phyloP scores from a whole-genome alignment of 2,329 filamentous ascomycete genomes.

The Diaporthe citriasiana region DNA sequence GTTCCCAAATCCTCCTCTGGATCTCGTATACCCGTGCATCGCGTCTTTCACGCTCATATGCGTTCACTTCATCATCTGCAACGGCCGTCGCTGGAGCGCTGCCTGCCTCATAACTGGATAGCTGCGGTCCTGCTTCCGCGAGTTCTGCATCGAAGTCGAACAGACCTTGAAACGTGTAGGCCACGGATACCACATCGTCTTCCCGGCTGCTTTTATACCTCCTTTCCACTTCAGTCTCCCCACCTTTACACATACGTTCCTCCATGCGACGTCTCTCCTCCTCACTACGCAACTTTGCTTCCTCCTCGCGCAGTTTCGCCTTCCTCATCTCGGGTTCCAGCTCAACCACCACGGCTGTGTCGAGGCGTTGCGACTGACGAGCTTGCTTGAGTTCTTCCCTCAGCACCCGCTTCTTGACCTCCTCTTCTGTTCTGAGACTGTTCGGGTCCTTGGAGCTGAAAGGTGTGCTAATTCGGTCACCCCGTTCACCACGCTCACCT shows the following conservation, averaged over 20 bases:
- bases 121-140: neutral
- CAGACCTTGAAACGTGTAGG: slow-evolving; percentile 5
- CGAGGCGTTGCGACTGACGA: neutral
- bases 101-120: neutral
- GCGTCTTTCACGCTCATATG: neutral
- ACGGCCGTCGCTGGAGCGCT: neutral
- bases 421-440: neutral
- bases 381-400: slow-evolving; percentile 9
- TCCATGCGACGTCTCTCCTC: too few relatives aligned
- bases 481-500: neutral
- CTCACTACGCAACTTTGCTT: neutral
- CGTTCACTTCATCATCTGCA: neutral
- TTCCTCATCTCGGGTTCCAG: neutral
- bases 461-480: neutral
- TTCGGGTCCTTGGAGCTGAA: neutral
- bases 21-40: neutral
- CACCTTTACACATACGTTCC: neutral
- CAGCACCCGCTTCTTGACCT: neutral
- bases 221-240: too few relatives aligned
- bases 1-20: slow-evolving; percentile 3
- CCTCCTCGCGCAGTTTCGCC: neutral
- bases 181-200: slow-evolving; percentile 12
- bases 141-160: slow-evolving; percentile 18
- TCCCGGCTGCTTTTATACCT: neutral
- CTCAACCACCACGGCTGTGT: neutral